Percentiles rank a stretch among this genome's conserved stretches.
Conservation (phyloP, 306 rosid genomes). For the Calophaca sinica region DNA sequence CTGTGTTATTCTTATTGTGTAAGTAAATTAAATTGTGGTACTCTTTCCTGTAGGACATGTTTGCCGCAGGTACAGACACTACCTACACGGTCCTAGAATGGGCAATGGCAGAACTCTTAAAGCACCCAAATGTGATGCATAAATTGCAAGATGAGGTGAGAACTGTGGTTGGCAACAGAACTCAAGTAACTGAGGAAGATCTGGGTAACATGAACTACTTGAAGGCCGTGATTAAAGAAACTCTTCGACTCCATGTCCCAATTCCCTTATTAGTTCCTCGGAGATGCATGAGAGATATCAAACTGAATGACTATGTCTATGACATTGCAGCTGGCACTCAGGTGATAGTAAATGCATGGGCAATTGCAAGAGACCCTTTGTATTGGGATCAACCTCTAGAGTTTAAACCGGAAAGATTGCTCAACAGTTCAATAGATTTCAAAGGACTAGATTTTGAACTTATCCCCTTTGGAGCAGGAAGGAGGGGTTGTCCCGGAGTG, state of each 20-base stretch:
- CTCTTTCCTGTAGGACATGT: conserved; percentile 41
- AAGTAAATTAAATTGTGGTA: not conserved
- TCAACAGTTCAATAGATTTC: conserved; percentile 32
- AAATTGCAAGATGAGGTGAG: conserved; percentile 48
- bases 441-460: conserved; percentile 44
- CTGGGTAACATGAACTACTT: conserved; percentile 43
- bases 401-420: conserved; percentile 48
- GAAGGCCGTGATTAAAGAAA: conserved; percentile 50
- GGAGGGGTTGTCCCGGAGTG: conserved; percentile 47
- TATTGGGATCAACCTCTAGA: conserved; percentile 39
- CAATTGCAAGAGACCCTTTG: conserved; percentile 41
- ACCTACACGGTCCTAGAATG: conserved; percentile 41
- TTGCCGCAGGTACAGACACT: conserved; percentile 44
- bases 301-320: conserved; percentile 39
- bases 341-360: conserved; percentile 42
- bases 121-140: conserved; percentile 23
- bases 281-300: conserved; percentile 19
- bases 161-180: conserved; percentile 23
- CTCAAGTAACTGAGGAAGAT: conserved; percentile 38
- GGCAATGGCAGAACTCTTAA: conserved; percentile 46
- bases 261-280: conserved; percentile 35
- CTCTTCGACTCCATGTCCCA: conserved; percentile 36
- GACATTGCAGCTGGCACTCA: conserved; percentile 48
- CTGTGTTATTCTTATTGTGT: not conserved
- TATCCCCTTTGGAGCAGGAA: conserved; percentile 48